A percentile compares a stretch with the other conserved stretches of the same genome.
These are phyloP conservation scores for Pedinophyceae sp. DNA, from an alignment of 139 green algal genomes.

Conservation along the genomic window DNA sequence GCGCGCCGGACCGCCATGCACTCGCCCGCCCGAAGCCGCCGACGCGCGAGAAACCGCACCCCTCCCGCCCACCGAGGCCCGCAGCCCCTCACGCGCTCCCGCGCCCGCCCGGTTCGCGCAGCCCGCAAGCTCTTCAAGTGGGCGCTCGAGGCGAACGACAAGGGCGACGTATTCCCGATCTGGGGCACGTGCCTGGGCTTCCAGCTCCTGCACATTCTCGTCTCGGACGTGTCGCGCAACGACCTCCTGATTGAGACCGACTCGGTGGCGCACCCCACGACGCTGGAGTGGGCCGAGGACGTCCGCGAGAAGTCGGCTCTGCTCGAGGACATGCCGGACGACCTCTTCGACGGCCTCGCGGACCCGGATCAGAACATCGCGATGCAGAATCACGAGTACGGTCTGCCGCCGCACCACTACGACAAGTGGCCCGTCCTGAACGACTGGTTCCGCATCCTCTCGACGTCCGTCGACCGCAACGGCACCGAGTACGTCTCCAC, in stretches of 20 bases:
- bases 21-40: too few species aligned
- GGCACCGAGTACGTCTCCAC: conserved; percentile 54
- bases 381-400: conserved; percentile 68
- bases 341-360: conserved; percentile 28
- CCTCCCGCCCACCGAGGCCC: too few species aligned
- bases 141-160: conserved; percentile 50
- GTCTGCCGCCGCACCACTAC: conserved; percentile 51
- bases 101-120: too few species aligned
- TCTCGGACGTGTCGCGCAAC: conserved; percentile 48
- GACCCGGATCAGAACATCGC: conserved; percentile 42
- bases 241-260: conserved; percentile 63
- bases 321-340: conserved; percentile 24
- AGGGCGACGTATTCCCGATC: conserved; percentile 47
- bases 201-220: conserved; percentile 71
- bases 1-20: too few species aligned
- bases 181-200: conserved; percentile 58
- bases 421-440: conserved; percentile 33
- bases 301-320: conserved; percentile 15
- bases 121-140: conserved; percentile 65
- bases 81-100: too few species aligned
- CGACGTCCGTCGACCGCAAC: conserved; percentile 46
- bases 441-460: conserved; percentile 36
- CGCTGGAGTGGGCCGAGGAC: conserved; percentile 22
- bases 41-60: too few species aligned
- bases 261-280: conserved; percentile 38